Conservation (phyloP, 2,329 filamentous ascomycete species). For the Trichoderma sp. region DNA sequence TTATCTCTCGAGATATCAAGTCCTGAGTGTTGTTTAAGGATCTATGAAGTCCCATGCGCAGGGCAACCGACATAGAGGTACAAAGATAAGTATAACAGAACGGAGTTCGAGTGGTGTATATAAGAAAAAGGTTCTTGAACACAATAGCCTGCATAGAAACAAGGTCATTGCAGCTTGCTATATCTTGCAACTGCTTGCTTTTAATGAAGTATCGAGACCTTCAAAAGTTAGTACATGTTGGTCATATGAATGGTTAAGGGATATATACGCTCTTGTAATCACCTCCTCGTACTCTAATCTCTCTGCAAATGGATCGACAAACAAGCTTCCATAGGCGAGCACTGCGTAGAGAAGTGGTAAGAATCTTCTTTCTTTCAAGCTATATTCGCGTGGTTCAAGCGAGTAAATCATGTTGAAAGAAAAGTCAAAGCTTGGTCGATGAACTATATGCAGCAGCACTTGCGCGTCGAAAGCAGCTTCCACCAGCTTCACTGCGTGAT, state of each 20-base stretch:
- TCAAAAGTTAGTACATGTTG: neutral
- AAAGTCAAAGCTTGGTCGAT: conserved; percentile 2
- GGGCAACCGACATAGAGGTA: neutral
- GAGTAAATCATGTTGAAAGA: neutral
- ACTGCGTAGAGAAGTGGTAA: neutral
- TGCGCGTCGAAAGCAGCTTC: neutral
- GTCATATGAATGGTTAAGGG: neutral
- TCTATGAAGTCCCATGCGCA: neutral
- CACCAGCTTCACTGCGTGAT: neutral
- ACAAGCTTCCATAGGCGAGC: neutral
- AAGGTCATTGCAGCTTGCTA: neutral
- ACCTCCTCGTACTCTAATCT: neutral
- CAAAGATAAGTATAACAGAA: conserved; percentile 1
- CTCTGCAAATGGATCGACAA: neutral
- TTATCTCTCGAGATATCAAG: neutral
- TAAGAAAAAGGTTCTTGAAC: neutral
- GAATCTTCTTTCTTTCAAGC: neutral
- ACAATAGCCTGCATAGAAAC: neutral
- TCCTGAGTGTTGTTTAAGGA: neutral
- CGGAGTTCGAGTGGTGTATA: neutral
- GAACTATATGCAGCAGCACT: neutral
- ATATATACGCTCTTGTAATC: neutral
- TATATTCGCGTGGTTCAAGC: neutral
- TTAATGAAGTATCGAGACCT: neutral
- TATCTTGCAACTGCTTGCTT: neutral